Percentiles rank a stretch among this genome's conserved stretches.
phyloP scores from a whole-genome alignment of 192 early-diverging fungal species.

The Gonapodya prolifera region DNA sequence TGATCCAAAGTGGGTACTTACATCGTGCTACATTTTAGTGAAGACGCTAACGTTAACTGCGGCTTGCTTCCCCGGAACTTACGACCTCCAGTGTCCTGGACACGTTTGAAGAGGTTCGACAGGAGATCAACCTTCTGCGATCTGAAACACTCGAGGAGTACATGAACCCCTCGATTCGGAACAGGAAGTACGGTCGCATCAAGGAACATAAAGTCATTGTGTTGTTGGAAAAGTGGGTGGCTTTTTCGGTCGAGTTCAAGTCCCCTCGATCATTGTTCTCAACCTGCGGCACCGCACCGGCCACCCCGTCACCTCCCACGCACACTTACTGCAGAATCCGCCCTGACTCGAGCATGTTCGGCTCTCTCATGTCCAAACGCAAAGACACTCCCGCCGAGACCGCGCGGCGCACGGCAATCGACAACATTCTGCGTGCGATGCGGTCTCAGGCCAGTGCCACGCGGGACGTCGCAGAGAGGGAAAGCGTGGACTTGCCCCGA shows the following conservation, averaged over 20 bases:
- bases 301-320: neutral
- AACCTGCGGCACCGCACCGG: neutral
- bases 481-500: neutral
- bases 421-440: conserved; percentile 19
- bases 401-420: conserved; percentile 24
- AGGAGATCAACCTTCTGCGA: conserved; percentile 51
- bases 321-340: neutral
- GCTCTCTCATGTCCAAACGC: conserved; percentile 6
- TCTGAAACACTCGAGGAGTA: conserved; percentile 71
- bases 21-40: conserved; percentile 68
- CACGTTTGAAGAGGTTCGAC: conserved; percentile 2
- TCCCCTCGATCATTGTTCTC: neutral
- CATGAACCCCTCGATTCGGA: conserved; percentile 45
- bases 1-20: conserved; percentile 46
- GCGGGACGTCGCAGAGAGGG: neutral
- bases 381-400: conserved; percentile 26
- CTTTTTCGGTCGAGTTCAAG: neutral
- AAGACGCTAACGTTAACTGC: conserved; percentile 1
- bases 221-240: conserved; percentile 72
- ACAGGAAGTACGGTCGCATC: conserved; percentile 50
- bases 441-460: neutral
- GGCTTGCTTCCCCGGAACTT: neutral
- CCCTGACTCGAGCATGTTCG: neutral
- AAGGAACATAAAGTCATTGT: conserved; percentile 43
- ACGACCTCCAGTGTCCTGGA: conserved; percentile 1